These are phyloP conservation scores for Argentina anserina DNA, from an alignment of 306 rosid genomes.

Conservation along the genomic window DNA sequence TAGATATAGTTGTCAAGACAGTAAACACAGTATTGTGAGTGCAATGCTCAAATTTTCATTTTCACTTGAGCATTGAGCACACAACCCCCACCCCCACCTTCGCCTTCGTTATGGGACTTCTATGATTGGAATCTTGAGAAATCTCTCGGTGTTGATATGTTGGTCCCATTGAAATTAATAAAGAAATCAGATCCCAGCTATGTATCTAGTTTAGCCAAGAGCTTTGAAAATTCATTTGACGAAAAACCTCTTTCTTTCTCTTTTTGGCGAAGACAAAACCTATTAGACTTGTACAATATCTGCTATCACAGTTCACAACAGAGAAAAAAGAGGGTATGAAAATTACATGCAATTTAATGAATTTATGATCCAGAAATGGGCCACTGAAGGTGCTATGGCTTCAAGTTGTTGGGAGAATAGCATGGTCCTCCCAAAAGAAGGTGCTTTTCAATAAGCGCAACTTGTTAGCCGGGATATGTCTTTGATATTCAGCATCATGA, in stretches of 20 bases:
- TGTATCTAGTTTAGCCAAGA: neutral
- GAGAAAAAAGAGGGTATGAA: neutral
- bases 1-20: slow-evolving; percentile 8
- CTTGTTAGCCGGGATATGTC: neutral
- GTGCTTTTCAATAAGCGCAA: neutral
- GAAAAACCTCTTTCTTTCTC: neutral
- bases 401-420: no score
- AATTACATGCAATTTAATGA: no score
- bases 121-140: neutral
- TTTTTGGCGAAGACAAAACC: neutral
- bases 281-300: neutral
- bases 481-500: neutral
- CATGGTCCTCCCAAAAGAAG: neutral
- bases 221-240: neutral
- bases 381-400: no score
- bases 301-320: neutral
- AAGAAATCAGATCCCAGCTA: neutral
- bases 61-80: slow-evolving; percentile 8
- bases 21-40: neutral
- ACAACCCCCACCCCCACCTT: neutral
- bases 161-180: neutral
- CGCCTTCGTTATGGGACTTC: neutral
- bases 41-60: slow-evolving; percentile 1
- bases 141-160: neutral
- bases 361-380: no score